Evolutionary conservation across 495 filamentous ascomycete genomes (phyloP).

Genomic region (Lentithecium fluviatile): DNA sequence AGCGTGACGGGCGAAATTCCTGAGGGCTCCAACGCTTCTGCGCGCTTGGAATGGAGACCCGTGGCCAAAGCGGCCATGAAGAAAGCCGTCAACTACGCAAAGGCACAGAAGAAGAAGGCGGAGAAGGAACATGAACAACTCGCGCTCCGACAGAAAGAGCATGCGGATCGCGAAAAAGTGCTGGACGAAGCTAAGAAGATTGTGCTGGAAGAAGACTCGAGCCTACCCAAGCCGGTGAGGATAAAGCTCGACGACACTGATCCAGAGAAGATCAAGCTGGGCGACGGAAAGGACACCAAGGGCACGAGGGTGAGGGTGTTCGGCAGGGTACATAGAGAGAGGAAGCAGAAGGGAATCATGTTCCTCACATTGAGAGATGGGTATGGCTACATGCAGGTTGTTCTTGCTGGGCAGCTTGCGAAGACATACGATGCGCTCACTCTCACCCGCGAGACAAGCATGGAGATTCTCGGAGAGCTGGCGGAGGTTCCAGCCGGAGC

Average conservation of each 20-base stretch:
- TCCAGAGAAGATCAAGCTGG: conserved; percentile 43
- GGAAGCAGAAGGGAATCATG: conserved; percentile 80
- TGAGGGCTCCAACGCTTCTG: conserved; percentile 57
- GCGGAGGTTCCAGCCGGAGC: conserved; percentile 74
- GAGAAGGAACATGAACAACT: conserved; percentile 52
- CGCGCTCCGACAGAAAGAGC: conserved; percentile 69
- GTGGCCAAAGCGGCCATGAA: conserved; percentile 80
- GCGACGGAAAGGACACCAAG: conserved; percentile 47
- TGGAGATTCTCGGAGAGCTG: conserved; percentile 88
- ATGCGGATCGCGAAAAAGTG: conserved; percentile 61
- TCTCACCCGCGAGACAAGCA: conserved; percentile 83
- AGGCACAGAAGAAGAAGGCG: conserved; percentile 53
- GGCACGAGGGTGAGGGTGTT: conserved; percentile 79
- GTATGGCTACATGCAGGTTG: conserved; percentile 85
- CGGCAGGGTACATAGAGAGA: conserved; percentile 81
- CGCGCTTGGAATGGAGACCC: conserved; percentile 69
- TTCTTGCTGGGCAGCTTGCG: conserved; percentile 78
- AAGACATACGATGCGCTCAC: conserved; percentile 91
- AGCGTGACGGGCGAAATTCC: conserved; percentile 64
- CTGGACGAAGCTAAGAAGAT: conserved; percentile 90
- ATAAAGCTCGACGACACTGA: conserved; percentile 65
- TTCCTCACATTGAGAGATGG: conserved; percentile 89
- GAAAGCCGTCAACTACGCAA: conserved; percentile 71
- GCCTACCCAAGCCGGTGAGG: conserved; percentile 72
- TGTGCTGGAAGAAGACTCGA: conserved; percentile 72